Conservation (phyloP, 169 alveolate species). For the Toxoplasma gondii region DNA sequence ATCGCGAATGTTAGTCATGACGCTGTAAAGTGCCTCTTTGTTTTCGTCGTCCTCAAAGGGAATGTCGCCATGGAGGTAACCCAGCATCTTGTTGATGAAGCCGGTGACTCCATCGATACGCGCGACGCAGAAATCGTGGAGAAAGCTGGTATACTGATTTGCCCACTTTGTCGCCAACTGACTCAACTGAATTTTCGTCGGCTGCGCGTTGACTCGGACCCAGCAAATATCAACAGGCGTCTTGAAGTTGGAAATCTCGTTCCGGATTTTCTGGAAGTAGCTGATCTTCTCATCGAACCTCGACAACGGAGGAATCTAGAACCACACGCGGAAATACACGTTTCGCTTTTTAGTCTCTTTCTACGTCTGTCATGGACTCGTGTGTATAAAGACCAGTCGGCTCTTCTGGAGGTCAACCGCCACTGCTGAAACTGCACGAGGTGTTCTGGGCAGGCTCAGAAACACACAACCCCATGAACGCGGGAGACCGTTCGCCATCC, state of each 20-base stretch:
- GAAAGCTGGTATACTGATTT: constrained; percentile 83
- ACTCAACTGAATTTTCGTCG: constrained; percentile 85
- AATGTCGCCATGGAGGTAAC: constrained; percentile 79
- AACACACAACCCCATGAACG: too few relatives aligned
- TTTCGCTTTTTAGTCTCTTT: too few relatives aligned
- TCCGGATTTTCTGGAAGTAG: constrained; percentile 23
- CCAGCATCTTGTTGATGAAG: constrained; percentile 86
- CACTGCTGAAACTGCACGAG: too few relatives aligned
- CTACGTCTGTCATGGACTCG: too few relatives aligned
- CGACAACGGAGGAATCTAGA: constrained; percentile 80
- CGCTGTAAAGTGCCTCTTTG: constrained; percentile 84
- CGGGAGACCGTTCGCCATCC: too few relatives aligned
- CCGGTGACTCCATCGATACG: constrained; percentile 83
- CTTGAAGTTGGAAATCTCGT: constrained; percentile 84
- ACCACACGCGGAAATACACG: background rate
- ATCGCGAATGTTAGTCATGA: constrained; percentile 91
- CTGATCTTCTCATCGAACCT: constrained; percentile 79
- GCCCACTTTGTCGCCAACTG: constrained; percentile 87
- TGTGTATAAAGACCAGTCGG: too few relatives aligned
- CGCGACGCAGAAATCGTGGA: constrained; percentile 80
- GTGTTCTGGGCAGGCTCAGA: too few relatives aligned
- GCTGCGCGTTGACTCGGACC: constrained; percentile 89
- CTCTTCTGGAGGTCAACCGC: too few relatives aligned
- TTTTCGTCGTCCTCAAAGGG: constrained; percentile 54
- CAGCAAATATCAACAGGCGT: constrained; percentile 91